Evolutionary conservation across 1,139 yeast genomes (phyloP).

Genomic region (Yamadazyma taylorii): DNA sequence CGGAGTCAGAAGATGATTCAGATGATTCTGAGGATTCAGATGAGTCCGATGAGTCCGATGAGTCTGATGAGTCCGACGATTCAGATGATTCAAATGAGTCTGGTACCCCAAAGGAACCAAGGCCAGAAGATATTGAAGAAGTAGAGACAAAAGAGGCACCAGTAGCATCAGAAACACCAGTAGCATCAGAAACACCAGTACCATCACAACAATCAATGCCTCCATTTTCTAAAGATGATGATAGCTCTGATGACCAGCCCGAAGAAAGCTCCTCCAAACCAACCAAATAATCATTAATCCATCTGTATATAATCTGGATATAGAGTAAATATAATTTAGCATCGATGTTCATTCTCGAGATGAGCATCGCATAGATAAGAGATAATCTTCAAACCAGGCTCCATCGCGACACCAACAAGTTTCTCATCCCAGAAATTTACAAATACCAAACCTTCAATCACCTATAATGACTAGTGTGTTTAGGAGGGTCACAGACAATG

Average conservation of each 20-base stretch:
- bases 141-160: conserved; percentile 1
- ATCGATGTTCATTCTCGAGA: not conserved
- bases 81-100: too few species aligned
- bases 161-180: not conserved
- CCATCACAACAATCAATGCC: conserved; percentile 3
- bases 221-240: not conserved
- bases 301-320: not conserved
- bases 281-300: not conserved
- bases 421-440: too few species aligned
- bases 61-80: conserved; percentile 10
- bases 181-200: not conserved
- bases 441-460: not conserved
- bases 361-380: conserved; percentile 2
- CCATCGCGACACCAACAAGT: too few species aligned
- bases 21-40: conserved; percentile 14
- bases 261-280: conserved; percentile 20
- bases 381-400: too few species aligned
- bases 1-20: conserved; percentile 11
- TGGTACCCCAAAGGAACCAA: not conserved
- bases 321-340: not conserved
- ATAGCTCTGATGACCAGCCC: conserved; percentile 10
- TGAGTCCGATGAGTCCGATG: conserved; percentile 1
- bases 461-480: conserved; percentile 30
- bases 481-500: conserved; percentile 36
- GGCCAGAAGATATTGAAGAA: conserved; percentile 5